Evolutionary conservation across 306 rosid genomes (phyloP), one percentile per base, ranked within the genome.

Genomic region (Morella rubra): DNA sequence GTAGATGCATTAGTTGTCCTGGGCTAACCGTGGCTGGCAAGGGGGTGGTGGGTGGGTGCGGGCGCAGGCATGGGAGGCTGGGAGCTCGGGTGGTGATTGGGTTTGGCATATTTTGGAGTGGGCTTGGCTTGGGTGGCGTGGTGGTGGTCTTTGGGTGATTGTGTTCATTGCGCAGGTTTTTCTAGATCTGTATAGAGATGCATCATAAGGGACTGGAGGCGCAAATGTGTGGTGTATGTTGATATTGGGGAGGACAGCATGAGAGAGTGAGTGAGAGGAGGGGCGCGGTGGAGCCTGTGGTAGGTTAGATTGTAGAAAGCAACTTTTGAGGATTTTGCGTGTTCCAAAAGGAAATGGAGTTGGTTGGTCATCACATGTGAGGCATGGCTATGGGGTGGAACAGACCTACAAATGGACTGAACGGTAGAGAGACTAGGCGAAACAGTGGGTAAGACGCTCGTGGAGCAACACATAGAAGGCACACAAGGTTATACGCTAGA

Each of bases 21-120:
- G n/a, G n/a, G n/a, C n/a, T n/a, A n/a, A n/a, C n/a, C n/a, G n/a
- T n/a, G n/a, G n/a, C n/a, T n/a, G n/a, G n/a, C n/a, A n/a, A n/a
- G n/a, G n/a, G 73, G 85, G 70, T 71, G 64, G n/a, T n/a, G n/a
- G n/a, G 80, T 16, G 76, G 6, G 47, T 12, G 50, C 6, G 71
- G 75, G 78, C 14, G 76, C 6, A 42, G 22, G 50, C 6, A 44
- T 27, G 67, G 27, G 18, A 1, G 8, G 41, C 32, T 42, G 13
- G 68, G 15, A 41, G 5, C 6, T 6, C 13, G 66, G 66, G 42
- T 60, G 78, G 45, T 52, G 80, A 52, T 51, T 65, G 71, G 50
- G 49, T 41, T 18, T 7, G 70, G 14, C 64, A 20, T 58, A 8
- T 20, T 20, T n/a, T n/a, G 1, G 24, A 5, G 41, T 58, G 64